A percentile compares a stretch with the other conserved stretches of the same genome.
Conservation (phyloP, 257 asterid genomes). For the Przewalskia tangutica region DNA sequence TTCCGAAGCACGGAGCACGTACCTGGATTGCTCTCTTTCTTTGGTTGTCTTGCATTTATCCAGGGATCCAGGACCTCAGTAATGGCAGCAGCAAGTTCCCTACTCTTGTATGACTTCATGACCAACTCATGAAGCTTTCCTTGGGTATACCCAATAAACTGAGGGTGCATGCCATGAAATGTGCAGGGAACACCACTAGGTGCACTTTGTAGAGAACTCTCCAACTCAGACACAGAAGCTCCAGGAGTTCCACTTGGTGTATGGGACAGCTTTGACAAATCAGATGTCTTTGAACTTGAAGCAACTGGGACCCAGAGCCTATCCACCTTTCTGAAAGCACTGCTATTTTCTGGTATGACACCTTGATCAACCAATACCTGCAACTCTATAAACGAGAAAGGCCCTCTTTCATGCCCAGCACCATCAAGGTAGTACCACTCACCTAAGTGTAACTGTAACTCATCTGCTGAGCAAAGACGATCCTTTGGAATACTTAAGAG, state of each 20-base stretch:
- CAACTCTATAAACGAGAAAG: slow-evolving; percentile 69
- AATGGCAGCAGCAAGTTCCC: slow-evolving; percentile 97
- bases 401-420: slow-evolving; percentile 95
- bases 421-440: slow-evolving; percentile 97
- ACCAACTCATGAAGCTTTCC: slow-evolving; percentile 97
- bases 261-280: slow-evolving; percentile 20
- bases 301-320: slow-evolving; percentile 85
- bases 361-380: slow-evolving; percentile 80
- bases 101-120: slow-evolving; percentile 93
- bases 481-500: slow-evolving; percentile 45
- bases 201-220: slow-evolving; percentile 16
- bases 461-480: slow-evolving; percentile 58
- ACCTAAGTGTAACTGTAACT: slow-evolving; percentile 67
- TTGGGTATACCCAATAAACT: slow-evolving; percentile 82
- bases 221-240: slow-evolving; percentile 25
- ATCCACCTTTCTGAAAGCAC: slow-evolving; percentile 75
- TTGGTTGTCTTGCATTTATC: slow-evolving; percentile 83
- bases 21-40: slow-evolving; percentile 82
- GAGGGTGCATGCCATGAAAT: slow-evolving; percentile 79
- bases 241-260: slow-evolving; percentile 19
- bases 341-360: slow-evolving; percentile 60
- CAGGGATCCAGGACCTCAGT: slow-evolving; percentile 98
- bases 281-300: slow-evolving; percentile 25
- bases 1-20: slow-evolving; percentile 1
- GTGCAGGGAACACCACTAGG: slow-evolving; percentile 23